phyloP scores from a whole-genome alignment of 140 eudicot genomes.

The Oenanthe javanica region DNA sequence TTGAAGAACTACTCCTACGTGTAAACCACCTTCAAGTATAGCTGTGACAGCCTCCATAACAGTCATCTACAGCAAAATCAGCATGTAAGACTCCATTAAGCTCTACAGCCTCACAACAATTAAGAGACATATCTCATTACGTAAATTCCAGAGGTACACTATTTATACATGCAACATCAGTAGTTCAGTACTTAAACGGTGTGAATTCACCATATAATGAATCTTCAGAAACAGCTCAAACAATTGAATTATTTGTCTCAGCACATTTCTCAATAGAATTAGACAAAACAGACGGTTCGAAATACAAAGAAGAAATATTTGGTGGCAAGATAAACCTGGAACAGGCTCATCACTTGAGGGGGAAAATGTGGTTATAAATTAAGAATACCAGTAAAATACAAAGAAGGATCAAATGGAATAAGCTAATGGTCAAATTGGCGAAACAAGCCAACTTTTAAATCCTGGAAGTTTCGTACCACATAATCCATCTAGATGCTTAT shows the following conservation, averaged over 20 bases:
- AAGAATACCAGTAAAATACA: not conserved
- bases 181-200: not conserved
- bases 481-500: not conserved
- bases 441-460: not conserved
- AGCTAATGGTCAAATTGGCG: not conserved
- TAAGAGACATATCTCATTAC: not conserved
- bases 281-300: not conserved
- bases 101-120: not conserved
- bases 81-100: not conserved
- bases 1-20: constrained; percentile 74
- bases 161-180: not conserved
- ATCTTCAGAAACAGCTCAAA: not conserved
- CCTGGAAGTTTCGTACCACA: not conserved
- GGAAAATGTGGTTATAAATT: not conserved
- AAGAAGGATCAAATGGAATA: not conserved
- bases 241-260: not conserved
- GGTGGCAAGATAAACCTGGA: not conserved
- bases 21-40: constrained; percentile 69
- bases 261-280: not conserved
- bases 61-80: constrained; percentile 36
- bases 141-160: not conserved
- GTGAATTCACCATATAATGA: not conserved
- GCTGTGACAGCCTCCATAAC: constrained; percentile 81
- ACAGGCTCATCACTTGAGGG: not conserved
- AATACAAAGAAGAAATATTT: not conserved